Evolutionary conservation across 495 filamentous ascomycete species (phyloP).

Genomic region (Echria macrotheca): DNA sequence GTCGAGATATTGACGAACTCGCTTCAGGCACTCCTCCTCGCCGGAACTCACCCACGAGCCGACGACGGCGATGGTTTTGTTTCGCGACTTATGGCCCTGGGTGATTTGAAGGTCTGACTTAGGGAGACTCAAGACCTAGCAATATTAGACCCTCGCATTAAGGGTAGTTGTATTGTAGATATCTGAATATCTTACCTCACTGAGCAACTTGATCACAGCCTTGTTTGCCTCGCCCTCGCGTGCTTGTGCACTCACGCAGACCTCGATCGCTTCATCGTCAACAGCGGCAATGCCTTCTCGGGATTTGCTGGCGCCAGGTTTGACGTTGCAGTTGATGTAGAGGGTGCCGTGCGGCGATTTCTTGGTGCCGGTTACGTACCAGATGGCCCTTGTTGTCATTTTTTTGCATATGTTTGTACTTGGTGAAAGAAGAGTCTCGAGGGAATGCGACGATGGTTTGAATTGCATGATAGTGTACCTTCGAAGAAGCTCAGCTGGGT

Average conservation of each 20-base stretch:
- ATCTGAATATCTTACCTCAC: slow-evolving; percentile 43
- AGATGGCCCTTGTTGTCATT: slow-evolving; percentile 14
- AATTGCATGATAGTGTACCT: no score
- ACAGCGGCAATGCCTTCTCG: slow-evolving; percentile 54
- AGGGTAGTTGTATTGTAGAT: neutral
- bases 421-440: no score
- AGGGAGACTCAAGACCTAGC: slow-evolving; percentile 45
- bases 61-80: slow-evolving; percentile 47
- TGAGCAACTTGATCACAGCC: slow-evolving; percentile 58
- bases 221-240: slow-evolving; percentile 63
- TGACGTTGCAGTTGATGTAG: slow-evolving; percentile 55
- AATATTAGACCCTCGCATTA: neutral
- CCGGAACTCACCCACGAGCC: slow-evolving; percentile 18
- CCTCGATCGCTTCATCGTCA: slow-evolving; percentile 48
- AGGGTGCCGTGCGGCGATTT: slow-evolving; percentile 38
- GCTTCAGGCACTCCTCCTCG: slow-evolving; percentile 24
- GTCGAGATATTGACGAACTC: slow-evolving; percentile 18
- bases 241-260: slow-evolving; percentile 59
- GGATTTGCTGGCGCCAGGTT: slow-evolving; percentile 56
- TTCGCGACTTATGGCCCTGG: slow-evolving; percentile 55
- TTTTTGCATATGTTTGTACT: no score
- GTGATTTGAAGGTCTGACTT: slow-evolving; percentile 60
- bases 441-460: no score
- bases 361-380: slow-evolving; percentile 26
- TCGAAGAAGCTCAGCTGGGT: neutral